A percentile compares a stretch with the other conserved stretches of the same genome.
phyloP scores from a whole-genome alignment of 2,329 filamentous ascomycete species.

The Diaporthe sp. region DNA sequence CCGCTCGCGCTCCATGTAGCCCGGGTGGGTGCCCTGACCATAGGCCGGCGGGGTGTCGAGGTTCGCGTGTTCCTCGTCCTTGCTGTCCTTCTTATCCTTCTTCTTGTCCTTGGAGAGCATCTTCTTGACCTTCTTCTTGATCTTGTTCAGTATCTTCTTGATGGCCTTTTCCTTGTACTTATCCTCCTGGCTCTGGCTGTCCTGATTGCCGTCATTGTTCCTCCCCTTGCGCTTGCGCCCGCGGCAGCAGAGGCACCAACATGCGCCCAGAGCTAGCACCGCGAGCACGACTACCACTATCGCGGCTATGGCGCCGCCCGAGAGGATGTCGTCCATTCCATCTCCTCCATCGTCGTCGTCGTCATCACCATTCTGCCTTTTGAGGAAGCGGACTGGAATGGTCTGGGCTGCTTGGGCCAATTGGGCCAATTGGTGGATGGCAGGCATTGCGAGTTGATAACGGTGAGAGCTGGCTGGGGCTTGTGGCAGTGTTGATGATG shows the following conservation, averaged over 20 bases:
- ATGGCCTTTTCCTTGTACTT: conserved; percentile 8
- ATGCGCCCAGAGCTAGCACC: background rate
- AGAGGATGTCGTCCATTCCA: conserved; percentile 5
- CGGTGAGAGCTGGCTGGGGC: background rate
- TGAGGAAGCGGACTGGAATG: background rate
- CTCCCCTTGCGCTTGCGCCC: conserved; percentile 4
- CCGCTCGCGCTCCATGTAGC: conserved; percentile 9
- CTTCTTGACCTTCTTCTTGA: conserved; percentile 27
- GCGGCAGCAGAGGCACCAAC: conserved; percentile 21
- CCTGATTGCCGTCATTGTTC: background rate
- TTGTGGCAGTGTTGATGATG: background rate
- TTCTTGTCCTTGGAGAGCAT: conserved; percentile 21
- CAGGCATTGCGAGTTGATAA: background rate
- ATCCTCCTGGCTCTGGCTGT: conserved; percentile 20
- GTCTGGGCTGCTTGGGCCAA: background rate
- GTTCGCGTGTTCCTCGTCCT: background rate
- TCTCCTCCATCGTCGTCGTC: conserved; percentile 12
- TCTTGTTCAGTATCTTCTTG: background rate
- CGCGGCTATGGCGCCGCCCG: conserved; percentile 20
- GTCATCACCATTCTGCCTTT: background rate
- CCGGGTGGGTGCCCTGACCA: conserved; percentile 10
- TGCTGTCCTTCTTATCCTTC: background rate
- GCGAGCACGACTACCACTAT: conserved; percentile 17
- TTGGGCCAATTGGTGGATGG: conserved; percentile 1
- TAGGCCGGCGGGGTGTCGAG: background rate